Evolutionary conservation across 192 early-diverging fungal species (phyloP), one percentile per base, ranked within the genome.

Genomic region (Entomortierella lignicola): DNA sequence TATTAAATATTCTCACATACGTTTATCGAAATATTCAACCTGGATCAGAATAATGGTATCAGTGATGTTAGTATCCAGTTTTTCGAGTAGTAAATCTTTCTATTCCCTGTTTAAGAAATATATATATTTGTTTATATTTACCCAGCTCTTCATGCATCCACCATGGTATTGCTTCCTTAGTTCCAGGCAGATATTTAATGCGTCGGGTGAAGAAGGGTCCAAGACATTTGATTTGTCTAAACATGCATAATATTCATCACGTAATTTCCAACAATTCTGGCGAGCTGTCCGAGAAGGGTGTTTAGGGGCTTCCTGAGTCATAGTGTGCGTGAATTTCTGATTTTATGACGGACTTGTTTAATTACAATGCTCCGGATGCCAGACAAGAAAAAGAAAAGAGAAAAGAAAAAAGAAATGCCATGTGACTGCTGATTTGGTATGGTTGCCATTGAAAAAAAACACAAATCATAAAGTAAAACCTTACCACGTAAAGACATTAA

Each of bases 201-300:
- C 61, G 21, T 87, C 88, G 5, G 82, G 80, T 21, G 71, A 58
- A 1, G 66, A 81, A 7, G 88, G 83, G 87, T 89, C 81, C 31
- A 83, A 55, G 69, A 97, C 87, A 7, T 83, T 81, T 59, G 88
- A 75, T 20, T 55, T 56, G 70, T 95, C 90, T 20, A 97, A 84
- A 69, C 95, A 97, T 42, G 74, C 81, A 67, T 92, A 94, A 74
- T 92, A 96, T 52, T 79, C 86, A 79, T 97, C 94, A 18, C 94
- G 91, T 44, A 87, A 82, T 18, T 84, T 85, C 89, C 94, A 95
- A 85, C 96, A 97, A 21, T 73, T 65, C 53, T 91, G 85, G 23
- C 94, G 89, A 66, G 90, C 86, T 30, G 63, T 52, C 42, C 91
- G 83, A 20, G 85, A 86, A 15, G 92, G 94, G 42, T 89, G 90